Percentiles rank a stretch among this genome's conserved stretches.
These are phyloP conservation scores for Ambispora gerdemannii DNA, from an alignment of 192 early-diverging fungal species.

Conservation along the genomic window DNA sequence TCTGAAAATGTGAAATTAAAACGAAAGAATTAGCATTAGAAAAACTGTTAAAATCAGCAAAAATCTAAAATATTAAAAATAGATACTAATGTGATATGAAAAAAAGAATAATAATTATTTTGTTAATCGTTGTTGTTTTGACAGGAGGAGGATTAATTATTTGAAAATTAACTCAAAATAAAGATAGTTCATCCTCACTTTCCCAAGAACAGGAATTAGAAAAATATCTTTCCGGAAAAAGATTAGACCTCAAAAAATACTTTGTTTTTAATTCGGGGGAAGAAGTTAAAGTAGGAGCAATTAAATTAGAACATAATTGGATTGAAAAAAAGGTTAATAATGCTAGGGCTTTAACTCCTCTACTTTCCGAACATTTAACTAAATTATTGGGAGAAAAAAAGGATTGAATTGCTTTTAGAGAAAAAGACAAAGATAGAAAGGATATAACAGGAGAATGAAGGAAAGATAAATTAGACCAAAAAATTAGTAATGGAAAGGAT, in stretches of 20 bases:
- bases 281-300: background rate
- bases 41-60: slow-evolving; percentile 7
- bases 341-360: background rate
- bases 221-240: background rate
- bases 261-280: background rate
- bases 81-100: too few species aligned
- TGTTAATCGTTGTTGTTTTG: too few species aligned
- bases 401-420: background rate
- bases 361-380: background rate
- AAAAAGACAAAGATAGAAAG: background rate
- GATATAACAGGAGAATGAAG: background rate
- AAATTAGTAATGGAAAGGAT: background rate
- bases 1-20: slow-evolving; percentile 12
- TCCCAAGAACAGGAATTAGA: background rate
- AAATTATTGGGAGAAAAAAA: background rate
- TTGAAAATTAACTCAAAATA: background rate
- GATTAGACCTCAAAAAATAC: background rate
- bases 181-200: background rate
- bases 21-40: slow-evolving; percentile 4
- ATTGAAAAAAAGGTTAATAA: background rate
- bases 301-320: background rate
- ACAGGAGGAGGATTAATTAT: background rate
- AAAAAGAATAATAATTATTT: too few species aligned
- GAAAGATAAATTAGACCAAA: background rate
- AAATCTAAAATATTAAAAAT: too few species aligned